Evolutionary conservation across 148 eudicot genomes (phyloP).

Genomic region (Camellia lanceoleosa): DNA sequence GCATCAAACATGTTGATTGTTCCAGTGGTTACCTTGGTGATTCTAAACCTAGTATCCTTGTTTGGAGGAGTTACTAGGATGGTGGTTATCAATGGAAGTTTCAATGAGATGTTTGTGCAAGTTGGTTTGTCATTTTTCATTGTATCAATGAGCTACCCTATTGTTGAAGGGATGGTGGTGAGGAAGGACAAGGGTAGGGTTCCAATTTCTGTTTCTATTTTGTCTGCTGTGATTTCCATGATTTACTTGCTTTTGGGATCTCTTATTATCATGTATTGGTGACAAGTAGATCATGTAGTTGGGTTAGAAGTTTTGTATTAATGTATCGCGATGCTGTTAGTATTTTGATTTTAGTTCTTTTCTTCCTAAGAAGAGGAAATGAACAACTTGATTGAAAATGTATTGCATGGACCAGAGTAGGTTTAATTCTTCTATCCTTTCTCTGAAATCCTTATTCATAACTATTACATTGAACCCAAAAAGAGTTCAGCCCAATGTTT

Average conservation of each 20-base stretch:
- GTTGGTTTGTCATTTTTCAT: slow-evolving; percentile 39
- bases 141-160: slow-evolving; percentile 40
- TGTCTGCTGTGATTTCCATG: slow-evolving; percentile 23
- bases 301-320: too few species aligned
- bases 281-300: too few species aligned
- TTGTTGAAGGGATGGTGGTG: slow-evolving; percentile 61
- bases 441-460: too few species aligned
- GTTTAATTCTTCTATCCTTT: too few species aligned
- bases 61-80: slow-evolving; percentile 35
- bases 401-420: too few species aligned
- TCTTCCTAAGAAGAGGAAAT: too few species aligned
- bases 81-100: background rate
- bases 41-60: slow-evolving; percentile 41
- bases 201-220: slow-evolving; percentile 25
- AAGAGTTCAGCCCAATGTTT: too few species aligned
- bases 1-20: slow-evolving; percentile 40
- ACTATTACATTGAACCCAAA: too few species aligned
- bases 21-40: slow-evolving; percentile 43
- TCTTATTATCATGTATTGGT: slow-evolving; percentile 5
- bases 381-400: too few species aligned
- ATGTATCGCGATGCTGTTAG: too few species aligned
- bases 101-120: slow-evolving; percentile 42
- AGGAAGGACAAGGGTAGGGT: slow-evolving; percentile 62
- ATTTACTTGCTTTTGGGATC: slow-evolving; percentile 35
- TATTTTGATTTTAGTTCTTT: too few species aligned